Evolutionary conservation across 2,329 filamentous ascomycete genomes (phyloP), one percentile per base, ranked within the genome.

Genomic region (Ophiostoma himal-ulmi): DNA sequence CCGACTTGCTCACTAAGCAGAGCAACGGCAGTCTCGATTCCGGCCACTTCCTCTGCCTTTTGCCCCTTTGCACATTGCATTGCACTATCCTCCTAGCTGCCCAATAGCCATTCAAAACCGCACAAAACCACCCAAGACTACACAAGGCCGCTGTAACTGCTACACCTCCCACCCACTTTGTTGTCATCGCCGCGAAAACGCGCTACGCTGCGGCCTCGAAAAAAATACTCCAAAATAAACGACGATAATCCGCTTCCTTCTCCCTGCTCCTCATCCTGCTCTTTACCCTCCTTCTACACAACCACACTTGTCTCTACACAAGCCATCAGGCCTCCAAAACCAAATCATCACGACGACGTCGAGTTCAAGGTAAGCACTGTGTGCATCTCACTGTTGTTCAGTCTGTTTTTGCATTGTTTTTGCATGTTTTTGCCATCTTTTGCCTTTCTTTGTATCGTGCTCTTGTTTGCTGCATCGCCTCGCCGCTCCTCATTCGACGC

Each of bases 141-240:
- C 30, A 30, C 30, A 30, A 30, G 30, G 30, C 60, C 30, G 13
- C 30, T 64, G 34, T 39, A 64, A 64, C 26, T 64, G 20, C 34
- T 36, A 60, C 14, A 8, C 26, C 26, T 41, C 6, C 2, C 62
- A n/a, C 34, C 34, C 64, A 5, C 17, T 17, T 17, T 66, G 64
- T 66, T 66, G 64, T 44, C 36, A 26, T 41, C 64, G 17, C 64
- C 64, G 22, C 64, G 37, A 66, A 66, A 66, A 66, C 64, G 64
- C 64, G 64, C 64, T 66, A 65, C 60, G 52, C 52, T 26, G 20
- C n/a, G 36, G 60, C 30, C 60, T 20, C 60, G 37, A 14, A 66
- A 37, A 39, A 65, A 65, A 64, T 34, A 36, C 17, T 64, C 34
- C 17, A 39, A 65, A 44, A 66, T 66, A 66, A 64, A 66, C 64